These are phyloP conservation scores for Candida silvicultrix DNA, from an alignment of 805 yeast species.

Conservation along the genomic window DNA sequence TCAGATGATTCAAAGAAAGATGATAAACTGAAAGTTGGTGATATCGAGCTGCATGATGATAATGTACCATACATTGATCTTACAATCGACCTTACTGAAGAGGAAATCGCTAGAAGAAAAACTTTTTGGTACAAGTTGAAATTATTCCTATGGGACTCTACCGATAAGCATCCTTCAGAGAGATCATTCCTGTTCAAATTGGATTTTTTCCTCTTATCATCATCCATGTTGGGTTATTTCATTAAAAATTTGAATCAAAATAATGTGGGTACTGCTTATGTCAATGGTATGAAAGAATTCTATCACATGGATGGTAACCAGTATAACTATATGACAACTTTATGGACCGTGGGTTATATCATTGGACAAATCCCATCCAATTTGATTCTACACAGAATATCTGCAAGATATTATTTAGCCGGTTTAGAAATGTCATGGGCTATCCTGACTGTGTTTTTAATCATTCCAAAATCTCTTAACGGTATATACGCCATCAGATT, in stretches of 20 bases:
- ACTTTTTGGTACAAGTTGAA: background rate
- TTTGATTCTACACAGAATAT: conserved; percentile 29
- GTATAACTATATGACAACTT: conserved; percentile 34
- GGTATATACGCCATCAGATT: conserved; percentile 26
- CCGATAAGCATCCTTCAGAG: conserved; percentile 28
- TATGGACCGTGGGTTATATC: conserved; percentile 43
- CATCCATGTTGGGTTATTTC: conserved; percentile 36
- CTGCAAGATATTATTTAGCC: conserved; percentile 36
- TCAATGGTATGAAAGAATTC: conserved; percentile 38
- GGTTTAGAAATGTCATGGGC: conserved; percentile 37
- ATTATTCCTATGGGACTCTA: conserved; percentile 18
- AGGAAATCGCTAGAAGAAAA: background rate
- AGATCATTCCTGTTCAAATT: conserved; percentile 24
- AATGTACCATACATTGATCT: background rate
- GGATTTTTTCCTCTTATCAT: conserved; percentile 30
- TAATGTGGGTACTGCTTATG: conserved; percentile 35
- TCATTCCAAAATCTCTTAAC: conserved; percentile 13
- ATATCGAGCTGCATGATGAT: background rate
- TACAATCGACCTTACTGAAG: background rate
- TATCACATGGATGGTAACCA: conserved; percentile 32
- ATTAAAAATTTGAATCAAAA: conserved; percentile 34
- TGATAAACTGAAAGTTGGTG: background rate
- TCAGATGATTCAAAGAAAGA: background rate
- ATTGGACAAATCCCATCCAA: conserved; percentile 41
- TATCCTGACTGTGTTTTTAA: conserved; percentile 27